A percentile compares a stretch with the other conserved stretches of the same genome.
These are phyloP conservation scores for Penicillium corylophilum DNA, from an alignment of 2,329 filamentous ascomycete species.

Conservation along the genomic window DNA sequence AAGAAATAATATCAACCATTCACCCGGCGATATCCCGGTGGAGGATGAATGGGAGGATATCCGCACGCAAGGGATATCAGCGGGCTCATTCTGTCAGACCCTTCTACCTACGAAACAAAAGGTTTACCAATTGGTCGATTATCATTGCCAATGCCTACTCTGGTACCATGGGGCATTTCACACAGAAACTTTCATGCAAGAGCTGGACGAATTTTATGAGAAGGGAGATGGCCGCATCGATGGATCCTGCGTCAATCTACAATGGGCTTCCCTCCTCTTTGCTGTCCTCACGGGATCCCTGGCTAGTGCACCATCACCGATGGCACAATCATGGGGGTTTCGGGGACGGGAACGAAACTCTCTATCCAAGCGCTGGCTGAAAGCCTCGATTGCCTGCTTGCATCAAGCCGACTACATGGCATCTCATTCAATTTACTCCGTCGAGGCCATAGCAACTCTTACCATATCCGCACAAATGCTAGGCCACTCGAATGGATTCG, in stretches of 20 bases:
- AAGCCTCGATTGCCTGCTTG: conserved; percentile 47
- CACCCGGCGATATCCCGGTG: conserved; percentile 23
- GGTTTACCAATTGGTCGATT: conserved; percentile 33
- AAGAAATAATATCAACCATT: conserved; percentile 15
- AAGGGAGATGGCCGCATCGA: conserved; percentile 35
- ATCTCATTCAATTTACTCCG: conserved; percentile 43
- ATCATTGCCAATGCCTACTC: conserved; percentile 40
- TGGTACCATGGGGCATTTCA: conserved; percentile 45
- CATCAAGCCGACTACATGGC: conserved; percentile 49
- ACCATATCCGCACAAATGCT: conserved; percentile 53
- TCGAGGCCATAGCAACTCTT: conserved; percentile 49
- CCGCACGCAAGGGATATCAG: conserved; percentile 1
- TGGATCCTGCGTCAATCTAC: conserved; percentile 37
- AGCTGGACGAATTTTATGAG: conserved; percentile 39
- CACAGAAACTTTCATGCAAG: conserved; percentile 27
- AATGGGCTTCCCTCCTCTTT: conserved; percentile 50
- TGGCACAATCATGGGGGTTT: conserved; percentile 47
- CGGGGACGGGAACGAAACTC: conserved; percentile 40
- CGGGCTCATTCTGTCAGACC: conserved; percentile 31
- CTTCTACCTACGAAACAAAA: conserved; percentile 31
- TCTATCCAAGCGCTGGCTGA: conserved; percentile 48
- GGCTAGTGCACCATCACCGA: conserved; percentile 39
- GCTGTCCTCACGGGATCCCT: conserved; percentile 46
- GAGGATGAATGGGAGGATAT: conserved; percentile 11
- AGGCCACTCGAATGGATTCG: conserved; percentile 50